phyloP scores from a whole-genome alignment of 805 yeast species.

The Wickerhamiella azyma region DNA sequence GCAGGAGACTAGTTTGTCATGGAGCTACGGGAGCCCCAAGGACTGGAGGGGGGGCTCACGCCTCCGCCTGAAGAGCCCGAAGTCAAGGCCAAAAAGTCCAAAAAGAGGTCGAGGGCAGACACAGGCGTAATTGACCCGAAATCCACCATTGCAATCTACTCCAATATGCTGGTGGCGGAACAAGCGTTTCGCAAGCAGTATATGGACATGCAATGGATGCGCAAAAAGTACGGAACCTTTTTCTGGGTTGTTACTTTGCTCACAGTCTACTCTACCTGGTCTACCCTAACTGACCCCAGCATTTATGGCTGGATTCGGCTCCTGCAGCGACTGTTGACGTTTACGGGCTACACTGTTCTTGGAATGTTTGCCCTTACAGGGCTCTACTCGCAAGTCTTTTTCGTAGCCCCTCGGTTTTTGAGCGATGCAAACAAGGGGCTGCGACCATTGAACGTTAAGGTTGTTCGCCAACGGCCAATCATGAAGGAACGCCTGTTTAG shows the following conservation, averaged over 20 bases:
- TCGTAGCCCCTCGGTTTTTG: constrained; percentile 65
- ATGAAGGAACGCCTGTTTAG: constrained; percentile 21
- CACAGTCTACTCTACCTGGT: constrained; percentile 23
- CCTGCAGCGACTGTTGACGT: constrained; percentile 33
- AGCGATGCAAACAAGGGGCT: constrained; percentile 79
- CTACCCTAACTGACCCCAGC: constrained; percentile 23
- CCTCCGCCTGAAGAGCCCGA: neutral
- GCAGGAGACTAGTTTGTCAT: neutral
- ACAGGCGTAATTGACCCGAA: constrained; percentile 4
- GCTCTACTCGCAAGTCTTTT: constrained; percentile 74
- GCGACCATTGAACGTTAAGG: constrained; percentile 63
- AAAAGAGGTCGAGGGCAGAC: neutral
- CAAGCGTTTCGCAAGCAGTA: constrained; percentile 76
- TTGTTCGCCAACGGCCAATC: constrained; percentile 32
- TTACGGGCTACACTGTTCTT: constrained; percentile 51
- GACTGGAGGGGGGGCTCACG: constrained; percentile 6
- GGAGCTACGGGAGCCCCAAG: constrained; percentile 12
- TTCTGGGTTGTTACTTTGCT: constrained; percentile 21
- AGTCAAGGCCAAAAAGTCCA: neutral
- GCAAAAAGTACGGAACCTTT: constrained; percentile 50
- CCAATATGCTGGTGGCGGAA: constrained; percentile 66
- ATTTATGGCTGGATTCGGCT: constrained; percentile 26
- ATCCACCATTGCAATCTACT: constrained; percentile 32
- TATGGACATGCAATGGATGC: constrained; percentile 49
- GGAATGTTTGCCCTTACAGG: constrained; percentile 76